phyloP scores from a whole-genome alignment of 441 rosid species.

The Manihot esculenta region DNA sequence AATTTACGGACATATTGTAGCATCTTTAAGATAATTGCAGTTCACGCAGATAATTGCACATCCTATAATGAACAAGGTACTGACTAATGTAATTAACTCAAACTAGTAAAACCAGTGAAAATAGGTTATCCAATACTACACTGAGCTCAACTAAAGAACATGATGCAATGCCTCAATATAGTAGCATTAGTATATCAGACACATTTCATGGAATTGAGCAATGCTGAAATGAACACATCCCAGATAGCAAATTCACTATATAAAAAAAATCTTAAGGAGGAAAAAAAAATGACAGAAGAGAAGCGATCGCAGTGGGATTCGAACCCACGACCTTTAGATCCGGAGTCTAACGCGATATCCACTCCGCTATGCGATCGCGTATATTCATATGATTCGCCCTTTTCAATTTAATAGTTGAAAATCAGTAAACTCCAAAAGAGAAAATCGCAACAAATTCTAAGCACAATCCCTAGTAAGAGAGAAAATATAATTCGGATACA shows the following conservation, averaged over 20 bases:
- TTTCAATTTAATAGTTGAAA: not conserved
- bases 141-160: slow-evolving; percentile 2
- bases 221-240: not conserved
- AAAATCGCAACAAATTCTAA: not conserved
- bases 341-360: slow-evolving; percentile 99
- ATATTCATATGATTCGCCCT: not conserved
- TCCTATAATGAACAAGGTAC: not conserved
- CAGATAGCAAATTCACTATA: not conserved
- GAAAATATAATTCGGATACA: not conserved
- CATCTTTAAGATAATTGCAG: not conserved
- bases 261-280: too few relatives aligned
- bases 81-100: not conserved
- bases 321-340: slow-evolving; percentile 99
- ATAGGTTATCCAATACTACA: not conserved
- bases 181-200: too few relatives aligned
- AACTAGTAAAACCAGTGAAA: not conserved
- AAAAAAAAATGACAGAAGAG: not conserved
- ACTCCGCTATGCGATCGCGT: slow-evolving; percentile 90
- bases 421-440: not conserved
- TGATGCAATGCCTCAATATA: not conserved
- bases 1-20: not conserved
- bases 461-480: not conserved
- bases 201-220: not conserved
- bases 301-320: slow-evolving; percentile 92
- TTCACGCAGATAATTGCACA: not conserved